Percentiles rank a stretch among this genome's conserved stretches.
These are phyloP conservation scores for Backusella psychrophila DNA, from an alignment of 192 early-diverging fungal species.

Conservation along the genomic window DNA sequence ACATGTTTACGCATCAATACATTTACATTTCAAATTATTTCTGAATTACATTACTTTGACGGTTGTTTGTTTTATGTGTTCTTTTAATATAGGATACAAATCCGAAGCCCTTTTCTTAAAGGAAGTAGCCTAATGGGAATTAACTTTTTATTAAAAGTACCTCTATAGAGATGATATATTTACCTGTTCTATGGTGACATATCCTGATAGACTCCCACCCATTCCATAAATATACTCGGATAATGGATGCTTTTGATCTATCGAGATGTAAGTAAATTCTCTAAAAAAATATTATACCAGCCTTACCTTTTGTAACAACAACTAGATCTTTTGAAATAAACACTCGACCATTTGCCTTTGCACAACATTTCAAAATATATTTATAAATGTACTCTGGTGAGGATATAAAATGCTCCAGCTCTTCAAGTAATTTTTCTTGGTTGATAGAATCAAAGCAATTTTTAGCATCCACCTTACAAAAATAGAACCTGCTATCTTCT, in stretches of 20 bases:
- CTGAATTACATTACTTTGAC: background rate
- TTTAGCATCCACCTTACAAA: background rate
- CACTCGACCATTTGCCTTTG: background rate
- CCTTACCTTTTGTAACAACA: background rate
- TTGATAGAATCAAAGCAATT: slow-evolving; percentile 9
- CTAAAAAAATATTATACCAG: background rate
- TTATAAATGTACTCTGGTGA: background rate
- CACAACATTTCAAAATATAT: background rate
- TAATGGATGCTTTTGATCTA: background rate
- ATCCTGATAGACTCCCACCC: background rate
- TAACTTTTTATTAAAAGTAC: no score
- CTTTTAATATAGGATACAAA: background rate
- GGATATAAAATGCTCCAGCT: background rate
- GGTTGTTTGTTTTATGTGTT: background rate
- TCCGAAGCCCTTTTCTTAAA: background rate
- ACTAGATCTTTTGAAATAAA: background rate
- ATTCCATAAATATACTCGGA: background rate
- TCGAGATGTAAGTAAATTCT: background rate
- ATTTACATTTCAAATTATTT: background rate
- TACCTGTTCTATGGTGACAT: background rate
- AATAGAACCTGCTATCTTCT: background rate
- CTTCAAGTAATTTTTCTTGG: background rate
- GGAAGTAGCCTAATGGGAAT: background rate
- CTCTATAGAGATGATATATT: background rate
- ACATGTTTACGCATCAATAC: background rate